Evolutionary conservation across 257 asterid genomes (phyloP).

Genomic region (Petunia secreta): DNA sequence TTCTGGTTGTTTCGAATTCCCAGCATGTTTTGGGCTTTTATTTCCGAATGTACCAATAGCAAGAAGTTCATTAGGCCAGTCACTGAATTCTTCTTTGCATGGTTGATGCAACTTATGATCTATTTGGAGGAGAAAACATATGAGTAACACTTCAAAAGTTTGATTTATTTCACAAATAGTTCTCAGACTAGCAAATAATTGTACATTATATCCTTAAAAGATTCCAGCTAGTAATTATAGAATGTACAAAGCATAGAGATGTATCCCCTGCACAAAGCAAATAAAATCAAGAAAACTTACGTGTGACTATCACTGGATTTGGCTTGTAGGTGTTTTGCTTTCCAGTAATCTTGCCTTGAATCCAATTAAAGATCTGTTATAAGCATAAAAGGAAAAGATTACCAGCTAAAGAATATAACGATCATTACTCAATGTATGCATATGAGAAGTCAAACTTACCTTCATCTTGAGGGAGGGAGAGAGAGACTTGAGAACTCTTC

Average conservation of each 20-base stretch:
- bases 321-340: conserved; percentile 38
- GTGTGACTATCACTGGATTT: conserved; percentile 31
- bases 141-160: neutral
- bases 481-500: conserved; percentile 9
- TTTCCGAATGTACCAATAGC: conserved; percentile 89
- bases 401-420: neutral
- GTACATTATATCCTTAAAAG: no score
- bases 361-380: conserved; percentile 75
- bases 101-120: conserved; percentile 37
- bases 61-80: conserved; percentile 75
- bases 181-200: no score
- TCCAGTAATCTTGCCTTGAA: conserved; percentile 56
- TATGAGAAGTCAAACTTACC: conserved; percentile 37
- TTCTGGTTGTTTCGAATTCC: conserved; percentile 28
- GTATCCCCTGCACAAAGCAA: neutral
- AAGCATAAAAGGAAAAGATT: neutral
- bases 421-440: neutral
- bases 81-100: conserved; percentile 67
- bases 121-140: neutral
- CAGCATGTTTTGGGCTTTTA: conserved; percentile 33
- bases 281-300: conserved; percentile 42
- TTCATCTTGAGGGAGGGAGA: conserved; percentile 45
- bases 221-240: neutral
- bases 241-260: neutral
- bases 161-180: no score